These are phyloP conservation scores for Lactarius sp. DNA, from an alignment of 768 basidiomycete species.

Conservation along the genomic window DNA sequence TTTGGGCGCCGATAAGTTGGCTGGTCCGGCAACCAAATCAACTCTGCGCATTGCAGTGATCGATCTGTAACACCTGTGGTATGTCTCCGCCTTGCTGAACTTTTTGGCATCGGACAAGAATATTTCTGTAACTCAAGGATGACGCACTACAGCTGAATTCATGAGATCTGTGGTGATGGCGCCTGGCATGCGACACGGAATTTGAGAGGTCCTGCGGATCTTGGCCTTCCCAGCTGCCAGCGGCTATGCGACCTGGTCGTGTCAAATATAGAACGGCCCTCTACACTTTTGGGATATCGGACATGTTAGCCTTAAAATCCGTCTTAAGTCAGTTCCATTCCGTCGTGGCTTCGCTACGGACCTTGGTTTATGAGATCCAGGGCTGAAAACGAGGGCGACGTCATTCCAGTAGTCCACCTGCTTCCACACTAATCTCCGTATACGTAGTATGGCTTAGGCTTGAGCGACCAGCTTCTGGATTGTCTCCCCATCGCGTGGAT, in stretches of 20 bases:
- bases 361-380: background rate
- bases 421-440: no score
- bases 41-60: background rate
- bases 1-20: no score
- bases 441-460: background rate
- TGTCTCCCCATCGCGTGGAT: background rate
- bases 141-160: background rate
- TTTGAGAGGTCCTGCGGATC: background rate
- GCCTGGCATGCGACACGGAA: background rate
- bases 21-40: background rate
- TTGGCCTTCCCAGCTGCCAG: no score
- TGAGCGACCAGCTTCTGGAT: background rate
- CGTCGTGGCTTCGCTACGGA: background rate
- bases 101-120: background rate
- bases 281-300: background rate
- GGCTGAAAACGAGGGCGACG: background rate
- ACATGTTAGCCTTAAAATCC: background rate
- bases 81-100: background rate
- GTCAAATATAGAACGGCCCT: background rate
- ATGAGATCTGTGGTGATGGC: background rate
- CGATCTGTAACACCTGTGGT: background rate
- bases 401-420: no score
- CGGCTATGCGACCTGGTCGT: background rate
- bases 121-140: no score
- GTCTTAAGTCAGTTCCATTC: background rate